Percentiles rank a stretch among this genome's conserved stretches.
Conservation (phyloP, 148 eudicot genomes). For the Camellia granthamiana region DNA sequence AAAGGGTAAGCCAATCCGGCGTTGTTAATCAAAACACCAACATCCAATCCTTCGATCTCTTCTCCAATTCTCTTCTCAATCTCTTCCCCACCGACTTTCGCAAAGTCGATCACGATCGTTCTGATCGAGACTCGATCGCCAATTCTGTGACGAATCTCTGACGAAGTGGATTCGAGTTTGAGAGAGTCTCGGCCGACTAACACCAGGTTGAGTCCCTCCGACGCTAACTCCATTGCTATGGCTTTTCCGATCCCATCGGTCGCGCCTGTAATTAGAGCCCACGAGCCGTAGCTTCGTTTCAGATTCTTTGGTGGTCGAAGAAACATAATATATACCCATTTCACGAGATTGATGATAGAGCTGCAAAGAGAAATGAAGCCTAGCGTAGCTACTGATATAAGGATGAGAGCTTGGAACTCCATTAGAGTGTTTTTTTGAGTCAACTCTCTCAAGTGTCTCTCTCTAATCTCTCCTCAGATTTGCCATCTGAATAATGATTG, state of each 20-base stretch:
- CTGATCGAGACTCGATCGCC: constrained; percentile 20
- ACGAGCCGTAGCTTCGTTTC: constrained; percentile 39
- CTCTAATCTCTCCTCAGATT: not conserved
- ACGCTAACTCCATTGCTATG: constrained; percentile 39
- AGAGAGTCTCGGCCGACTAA: constrained; percentile 40
- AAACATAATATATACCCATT: constrained; percentile 39
- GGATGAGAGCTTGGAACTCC: constrained; percentile 2
- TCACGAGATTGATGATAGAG: constrained; percentile 5
- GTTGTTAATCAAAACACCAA: constrained; percentile 59
- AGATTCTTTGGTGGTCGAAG: constrained; percentile 41
- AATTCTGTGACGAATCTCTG: constrained; percentile 21
- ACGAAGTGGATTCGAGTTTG: constrained; percentile 34
- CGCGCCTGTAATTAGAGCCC: constrained; percentile 57
- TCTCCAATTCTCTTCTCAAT: constrained; percentile 28
- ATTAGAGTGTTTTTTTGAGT: not conserved
- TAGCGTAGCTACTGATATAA: constrained; percentile 13
- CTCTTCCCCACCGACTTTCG: constrained; percentile 37
- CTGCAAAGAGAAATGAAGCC: constrained; percentile 28
- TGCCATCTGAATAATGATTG: no score
- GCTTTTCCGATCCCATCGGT: constrained; percentile 64
- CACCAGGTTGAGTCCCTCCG: constrained; percentile 43
- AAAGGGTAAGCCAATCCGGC: constrained; percentile 53
- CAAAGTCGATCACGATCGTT: constrained; percentile 49
- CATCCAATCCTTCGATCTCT: constrained; percentile 41
- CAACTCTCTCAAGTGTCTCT: not conserved